Conservation (phyloP, 805 yeast species). For the Hanseniaspora meyeri region DNA sequence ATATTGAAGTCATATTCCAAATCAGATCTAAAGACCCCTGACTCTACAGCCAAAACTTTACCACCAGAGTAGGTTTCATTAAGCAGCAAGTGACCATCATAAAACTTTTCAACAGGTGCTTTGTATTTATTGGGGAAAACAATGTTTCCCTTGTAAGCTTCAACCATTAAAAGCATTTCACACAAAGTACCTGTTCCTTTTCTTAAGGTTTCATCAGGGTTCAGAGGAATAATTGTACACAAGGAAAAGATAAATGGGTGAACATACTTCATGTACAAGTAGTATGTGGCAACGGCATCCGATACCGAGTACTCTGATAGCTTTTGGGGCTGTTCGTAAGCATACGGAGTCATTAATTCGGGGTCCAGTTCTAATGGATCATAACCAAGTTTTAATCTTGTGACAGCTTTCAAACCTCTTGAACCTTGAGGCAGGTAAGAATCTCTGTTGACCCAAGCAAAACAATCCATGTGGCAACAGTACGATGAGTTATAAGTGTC, state of each 20-base stretch:
- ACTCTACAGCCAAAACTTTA: constrained; percentile 93
- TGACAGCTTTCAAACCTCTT: constrained; percentile 95
- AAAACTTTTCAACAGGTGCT: constrained; percentile 89
- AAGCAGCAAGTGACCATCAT: constrained; percentile 85
- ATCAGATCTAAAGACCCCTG: constrained; percentile 94
- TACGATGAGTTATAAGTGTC: constrained; percentile 76
- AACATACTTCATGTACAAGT: constrained; percentile 87
- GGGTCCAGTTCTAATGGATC: constrained; percentile 96
- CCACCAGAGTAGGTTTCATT: constrained; percentile 98
- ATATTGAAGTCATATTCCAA: constrained; percentile 60
- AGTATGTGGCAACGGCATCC: constrained; percentile 97
- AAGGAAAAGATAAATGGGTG: constrained; percentile 94
- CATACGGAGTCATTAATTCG: constrained; percentile 95
- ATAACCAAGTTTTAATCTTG: constrained; percentile 88
- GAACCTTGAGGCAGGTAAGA: constrained; percentile 96
- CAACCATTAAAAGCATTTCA: constrained; percentile 94
- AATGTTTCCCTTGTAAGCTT: constrained; percentile 70
- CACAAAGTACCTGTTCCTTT: constrained; percentile 98
- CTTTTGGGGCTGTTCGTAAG: constrained; percentile 82
- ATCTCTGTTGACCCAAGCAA: constrained; percentile 95
- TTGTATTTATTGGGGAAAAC: constrained; percentile 84
- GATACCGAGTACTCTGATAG: constrained; percentile 95
- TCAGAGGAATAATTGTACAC: constrained; percentile 87
- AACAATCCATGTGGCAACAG: constrained; percentile 96
- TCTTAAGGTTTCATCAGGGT: constrained; percentile 90